Base-by-base conservation (phyloP, 1,284 basidiomycete genomes). In the Fomes fomentarius region DNA sequence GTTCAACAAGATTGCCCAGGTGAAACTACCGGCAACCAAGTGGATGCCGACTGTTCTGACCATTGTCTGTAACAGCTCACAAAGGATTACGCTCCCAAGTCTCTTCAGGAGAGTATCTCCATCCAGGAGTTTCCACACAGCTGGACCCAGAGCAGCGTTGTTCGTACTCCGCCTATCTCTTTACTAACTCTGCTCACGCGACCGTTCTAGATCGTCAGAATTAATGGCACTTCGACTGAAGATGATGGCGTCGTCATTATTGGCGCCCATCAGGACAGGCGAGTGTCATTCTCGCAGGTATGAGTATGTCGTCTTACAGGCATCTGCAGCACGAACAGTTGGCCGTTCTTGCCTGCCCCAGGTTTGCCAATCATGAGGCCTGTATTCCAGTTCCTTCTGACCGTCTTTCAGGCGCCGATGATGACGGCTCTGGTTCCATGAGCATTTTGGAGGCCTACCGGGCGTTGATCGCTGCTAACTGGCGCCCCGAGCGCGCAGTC, bases 61-160 rank as follows among this genome's bases (percentile, higher is more conserved):
- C 40, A 30, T 56, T 54, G 50, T 45, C 42, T 44, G 52, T 60
- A n/a, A 34, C 65, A 93, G 91, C 84, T 90, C 63, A 92, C 91
- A 4, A 63, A 73, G 31, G 66, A 84, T 60, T 82, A 75, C 57
- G 87, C 86, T 24, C 79, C 85, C 9, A 73, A 80, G 41, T 74
- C 75, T 22, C 71, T 93, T 38, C 78, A 73, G 49, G 64, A 78
- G 46, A 63, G 73, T 28, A 90, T 96, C 65, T 81, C 79, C 6
- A 76, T 96, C 54, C 73, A 78, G 28, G 94, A 96, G 70, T 98
- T 98, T 69, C 62, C 78, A 54, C 96, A 99, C 70, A 73, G 85
- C 1, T 99, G 96, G 96, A 89, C 87, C 10, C 96, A 99, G 79
- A 91, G 93, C 74, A 84, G 86, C 42, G 91, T 99, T 66, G 91